Evolutionary conservation across 2,329 filamentous ascomycete species (phyloP).

Genomic region (Diaporthe destruens): DNA sequence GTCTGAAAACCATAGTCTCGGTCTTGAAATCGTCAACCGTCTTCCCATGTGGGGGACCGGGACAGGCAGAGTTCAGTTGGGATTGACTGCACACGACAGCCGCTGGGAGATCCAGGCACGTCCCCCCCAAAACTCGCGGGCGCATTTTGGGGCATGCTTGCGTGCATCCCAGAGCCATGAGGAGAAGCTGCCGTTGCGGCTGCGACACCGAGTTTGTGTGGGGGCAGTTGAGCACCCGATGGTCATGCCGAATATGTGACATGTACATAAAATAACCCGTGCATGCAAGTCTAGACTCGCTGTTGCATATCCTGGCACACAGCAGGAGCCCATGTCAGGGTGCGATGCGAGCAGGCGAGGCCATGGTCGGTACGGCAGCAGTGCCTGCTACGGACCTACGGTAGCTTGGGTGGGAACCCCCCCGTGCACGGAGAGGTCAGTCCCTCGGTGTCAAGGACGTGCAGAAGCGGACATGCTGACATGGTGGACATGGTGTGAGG

Average conservation of each 20-base stretch:
- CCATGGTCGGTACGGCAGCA: conserved; percentile 2
- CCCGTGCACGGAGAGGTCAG: conserved; percentile 18
- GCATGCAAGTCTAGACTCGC: conserved; percentile 9
- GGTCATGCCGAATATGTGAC: conserved; percentile 10
- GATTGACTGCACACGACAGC: conserved; percentile 19
- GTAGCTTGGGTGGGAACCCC: conserved; percentile 5
- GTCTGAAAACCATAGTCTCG: conserved; percentile 22
- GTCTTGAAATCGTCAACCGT: conserved; percentile 5
- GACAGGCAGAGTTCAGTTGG: conserved; percentile 27
- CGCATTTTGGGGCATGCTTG: conserved; percentile 24
- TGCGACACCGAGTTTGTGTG: conserved; percentile 23
- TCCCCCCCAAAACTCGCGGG: background rate
- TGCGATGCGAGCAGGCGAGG: conserved; percentile 9
- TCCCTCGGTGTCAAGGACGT: conserved; percentile 19
- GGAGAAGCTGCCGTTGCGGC: conserved; percentile 3
- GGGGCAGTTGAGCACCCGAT: conserved; percentile 25
- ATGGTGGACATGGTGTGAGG: conserved; percentile 26
- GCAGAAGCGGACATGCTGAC: conserved; percentile 14
- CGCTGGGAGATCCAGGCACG: conserved; percentile 24
- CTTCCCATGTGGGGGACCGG: conserved; percentile 4
- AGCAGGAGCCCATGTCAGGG: conserved; percentile 23
- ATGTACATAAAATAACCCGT: conserved; percentile 10
- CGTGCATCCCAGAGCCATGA: conserved; percentile 12
- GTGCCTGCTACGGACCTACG: conserved; percentile 10
- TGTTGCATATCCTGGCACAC: conserved; percentile 26